Evolutionary conservation across 148 eudicot genomes (phyloP).

Genomic region (Persicaria tinctoria): DNA sequence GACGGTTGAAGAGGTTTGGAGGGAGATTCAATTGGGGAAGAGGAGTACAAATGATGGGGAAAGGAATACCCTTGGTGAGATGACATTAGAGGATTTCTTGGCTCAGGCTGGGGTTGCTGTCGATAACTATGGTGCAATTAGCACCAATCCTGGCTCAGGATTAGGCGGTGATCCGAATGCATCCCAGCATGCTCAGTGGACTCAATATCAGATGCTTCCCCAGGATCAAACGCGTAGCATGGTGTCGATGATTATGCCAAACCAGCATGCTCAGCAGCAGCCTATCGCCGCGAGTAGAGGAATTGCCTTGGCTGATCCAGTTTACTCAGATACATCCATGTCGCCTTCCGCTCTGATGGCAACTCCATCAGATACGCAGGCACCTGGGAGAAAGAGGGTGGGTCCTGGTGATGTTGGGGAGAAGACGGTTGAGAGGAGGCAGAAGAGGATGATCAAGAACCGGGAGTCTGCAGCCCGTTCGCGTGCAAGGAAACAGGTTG

Average conservation of each 20-base stretch:
- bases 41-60: constrained; percentile 18
- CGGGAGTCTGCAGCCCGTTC: constrained; percentile 97
- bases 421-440: constrained; percentile 90
- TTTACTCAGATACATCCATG: constrained; percentile 30
- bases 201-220: constrained; percentile 13
- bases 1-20: constrained; percentile 95
- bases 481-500: constrained; percentile 93
- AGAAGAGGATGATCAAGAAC: constrained; percentile 95
- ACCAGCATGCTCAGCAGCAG: constrained; percentile 19
- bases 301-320: constrained; percentile 34
- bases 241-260: constrained; percentile 52
- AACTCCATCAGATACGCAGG: constrained; percentile 38
- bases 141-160: not conserved
- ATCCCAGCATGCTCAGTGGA: not conserved
- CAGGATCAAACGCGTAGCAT: constrained; percentile 36
- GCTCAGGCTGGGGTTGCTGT: constrained; percentile 66
- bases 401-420: constrained; percentile 65
- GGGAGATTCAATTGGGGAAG: constrained; percentile 64
- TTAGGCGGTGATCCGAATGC: not conserved
- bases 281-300: constrained; percentile 22
- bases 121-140: not conserved
- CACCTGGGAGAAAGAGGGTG: constrained; percentile 68
- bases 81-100: constrained; percentile 91
- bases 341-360: constrained; percentile 41
- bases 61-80: constrained; percentile 45